Evolutionary conservation across 192 early-diverging fungal genomes (phyloP), one percentile per base, ranked within the genome.

Genomic region (Umbelopsis vinacea): DNA sequence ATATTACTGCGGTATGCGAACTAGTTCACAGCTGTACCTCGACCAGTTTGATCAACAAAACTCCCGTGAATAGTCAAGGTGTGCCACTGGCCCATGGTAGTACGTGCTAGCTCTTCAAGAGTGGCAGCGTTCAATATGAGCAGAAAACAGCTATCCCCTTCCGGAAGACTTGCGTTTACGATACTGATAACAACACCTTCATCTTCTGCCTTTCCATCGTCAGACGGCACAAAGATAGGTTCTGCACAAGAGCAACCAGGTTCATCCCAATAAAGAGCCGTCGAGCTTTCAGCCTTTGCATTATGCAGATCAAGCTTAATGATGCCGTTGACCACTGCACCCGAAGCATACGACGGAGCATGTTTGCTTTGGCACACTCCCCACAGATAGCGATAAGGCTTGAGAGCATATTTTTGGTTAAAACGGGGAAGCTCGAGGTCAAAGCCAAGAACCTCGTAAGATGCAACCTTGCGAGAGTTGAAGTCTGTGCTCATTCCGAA

Each of bases 371-470:
- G 73, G 60, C 79, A 77, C 12, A 81, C 75, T 33, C 79, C 79
- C 71, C 72, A 81, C 2, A 73, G 37, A 38, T 74, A 81, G 3
- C 75, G 66, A n/a, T 81, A 77, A 9, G 50, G 55, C 8, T 63
- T 69, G 23, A 81, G 52, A 22, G 71, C 71, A 46, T 55, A 76
- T 0, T 66, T 48, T 46, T 76, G 73, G 35, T 81, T 81, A 50
- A 81, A 74, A 0, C 79, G 69, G 46, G 79, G 79, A 23, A 81
- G 68, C 43, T 81, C 79, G 21, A 81, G 15, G 68, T 81, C 79
- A 37, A 48, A 45, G 10, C 72, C 79, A 14, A 81, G 24, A 17
- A 76, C 70, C 17, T 26, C 33, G 40, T 77, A 81, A 1, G 75
- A 69, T 3, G 79, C 79, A 24, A 71, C 69, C 9, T 72, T 73